Base-by-base conservation (phyloP, 2,329 filamentous ascomycete genomes). In the Orbilia brochopaga region DNA sequence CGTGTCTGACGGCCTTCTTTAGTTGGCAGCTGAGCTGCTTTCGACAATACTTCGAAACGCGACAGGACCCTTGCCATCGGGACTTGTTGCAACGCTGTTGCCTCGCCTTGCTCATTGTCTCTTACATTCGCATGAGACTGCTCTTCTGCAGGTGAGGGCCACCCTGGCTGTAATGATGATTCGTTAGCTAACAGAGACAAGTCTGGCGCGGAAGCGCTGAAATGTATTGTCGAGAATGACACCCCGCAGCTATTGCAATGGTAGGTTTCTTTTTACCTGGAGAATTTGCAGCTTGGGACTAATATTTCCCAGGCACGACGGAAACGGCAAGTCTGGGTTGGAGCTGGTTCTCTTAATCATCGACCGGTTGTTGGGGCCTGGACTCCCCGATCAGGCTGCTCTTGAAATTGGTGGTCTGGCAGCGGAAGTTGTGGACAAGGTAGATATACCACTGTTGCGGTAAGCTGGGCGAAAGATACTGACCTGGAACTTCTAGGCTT, bases 331-430 rank as follows among this genome's bases (percentile, higher is more conserved):
- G 76, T 90, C 87, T 40, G 93, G 93, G 15, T 84, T 97, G 10
- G 92, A 97, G 79, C 88, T 96, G 30, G 91, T 91, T 67, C 85
- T 99, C 53, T 86, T 91, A 74, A 94, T 99, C 76, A 91, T 99
- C 74, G 94, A 97, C 79, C 90, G 93, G 53, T 85, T 99, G 2
- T 85, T 99, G 30, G 88, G 90, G 1, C 89, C 90, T 0, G 81
- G 85, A 1, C 88, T 97, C n/a, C 90, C 95, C 77, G 94, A 99
- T 77, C 91, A 93, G 77, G 90, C 92, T 17, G 94, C 93, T 3
- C 91, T 92, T n/a, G 93, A 99, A 81, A 92, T 99, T 48, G 94
- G 94, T 75, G 91, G 92, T 15, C 85, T 99, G 74, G 94, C 94
- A 2, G 93, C 93, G 1, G 92, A 96, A 80, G 83, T 99, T 27